Evolutionary conservation across 2,329 filamentous ascomycete genomes (phyloP), one percentile per base, ranked within the genome.

Genomic region (Phialemonium atrogriseum): DNA sequence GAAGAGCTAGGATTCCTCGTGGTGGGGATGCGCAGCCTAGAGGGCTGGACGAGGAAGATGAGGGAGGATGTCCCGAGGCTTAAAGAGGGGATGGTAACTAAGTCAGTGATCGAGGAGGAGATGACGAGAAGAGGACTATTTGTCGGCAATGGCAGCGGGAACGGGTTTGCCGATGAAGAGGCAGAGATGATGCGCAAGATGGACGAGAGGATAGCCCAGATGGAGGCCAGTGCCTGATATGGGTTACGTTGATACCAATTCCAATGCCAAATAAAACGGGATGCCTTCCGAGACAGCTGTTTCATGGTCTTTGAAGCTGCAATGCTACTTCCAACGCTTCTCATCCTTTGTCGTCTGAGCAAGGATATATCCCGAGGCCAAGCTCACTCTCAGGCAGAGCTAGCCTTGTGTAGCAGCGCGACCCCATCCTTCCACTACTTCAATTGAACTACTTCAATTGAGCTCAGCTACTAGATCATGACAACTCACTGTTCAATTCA

Each of bases 1-100:
- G 91, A 98, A 62, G 87, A 94, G 53, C 66, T 98, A 21, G 91
- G 91, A 0, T 96, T 96, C 46, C 58, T 96, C 36, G 87, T 94
- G 4, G 84, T 95, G 9, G 87, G 72, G 0, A 74, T 95, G 71
- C 66, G 77, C 39, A 95, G 88, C 47, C 62, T 93, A 33, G 78
- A 82, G 40, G 77, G 74, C 1, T 86, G 82, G 58, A 75, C 77
- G 33, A 59, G 58, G 37, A 66, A 66, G 24, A 77, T 84, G 48
- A 68, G 58, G 46, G 65, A 67, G 30, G 69, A 67, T 30, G 70
- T 75, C 61, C 61, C 62, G n/a, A 56, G 55, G 13, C 51, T 68
- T 11, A 47, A 49, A 5, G 50, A 50, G 23, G 67, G 63, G 4
- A 70, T 84, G 50, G 50, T 84, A 41, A 76, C 66, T 12, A 64